Base-by-base conservation (phyloP, 1,284 basidiomycete species). In the Cutaneotrichosporon mucoides region DNA sequence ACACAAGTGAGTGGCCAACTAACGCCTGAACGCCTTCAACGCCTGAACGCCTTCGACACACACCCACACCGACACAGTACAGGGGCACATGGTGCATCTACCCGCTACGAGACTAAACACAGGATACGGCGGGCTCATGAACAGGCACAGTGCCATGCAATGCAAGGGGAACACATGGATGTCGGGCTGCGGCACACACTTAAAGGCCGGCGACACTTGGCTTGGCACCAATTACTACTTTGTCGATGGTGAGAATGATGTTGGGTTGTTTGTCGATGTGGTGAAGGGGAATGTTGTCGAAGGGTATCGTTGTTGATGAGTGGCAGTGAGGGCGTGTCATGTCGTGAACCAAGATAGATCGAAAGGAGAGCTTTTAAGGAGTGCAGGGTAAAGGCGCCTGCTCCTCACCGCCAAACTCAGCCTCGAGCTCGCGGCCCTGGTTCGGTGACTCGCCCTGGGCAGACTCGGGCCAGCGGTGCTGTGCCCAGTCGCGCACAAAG, bases 401-500 rank as follows among this genome's bases (percentile, higher is more conserved):
- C 11, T 47, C 36, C 35, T 48, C 57, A 6, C 35, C 55, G 16
- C 59, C 61, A 24, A 59, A 63, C 52, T 63, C 64, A 42, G 15
- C 48, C 41, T 51, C 53, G 11, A 70, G 61, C 61, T 74, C 72
- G 48, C 46, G 51, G 8, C 69, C 70, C 37, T 54, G 57, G 9
- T 57, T 48, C 6, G 64, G 64, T 5, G 52, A 53, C 11, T 38
- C 45, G 24, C 68, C 69, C 38, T 54, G 40, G 2, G 57, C 64
- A 4, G 63, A 61, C 11, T 68, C 68, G 38, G 72, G 73, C 70
- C 70, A 79, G 43, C 66, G 57, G 44, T 66, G 60, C 24, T 66
- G 51, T 4, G 77, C 81, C 82, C 82, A 83, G 53, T 79, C 75
- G 50, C 79, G 73, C 4, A 81, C 79, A 66, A 79, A 82, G 38